phyloP scores from a whole-genome alignment of 2,329 filamentous ascomycete genomes.

The Coleophoma crateriformis region DNA sequence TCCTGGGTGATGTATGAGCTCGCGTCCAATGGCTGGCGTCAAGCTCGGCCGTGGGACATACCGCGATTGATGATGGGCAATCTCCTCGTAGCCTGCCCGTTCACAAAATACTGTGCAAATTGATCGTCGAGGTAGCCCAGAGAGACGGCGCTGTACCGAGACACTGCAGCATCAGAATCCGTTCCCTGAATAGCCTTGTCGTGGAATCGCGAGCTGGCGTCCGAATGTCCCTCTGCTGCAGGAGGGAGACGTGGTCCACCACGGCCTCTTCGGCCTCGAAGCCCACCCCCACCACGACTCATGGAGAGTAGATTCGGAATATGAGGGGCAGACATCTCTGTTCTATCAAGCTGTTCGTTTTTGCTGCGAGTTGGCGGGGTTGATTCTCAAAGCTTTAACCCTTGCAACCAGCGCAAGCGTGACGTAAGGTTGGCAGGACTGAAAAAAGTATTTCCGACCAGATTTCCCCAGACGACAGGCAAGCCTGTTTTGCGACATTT shows the following conservation, averaged over 20 bases:
- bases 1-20: slow-evolving; percentile 40
- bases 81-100: slow-evolving; percentile 52
- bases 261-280: slow-evolving; percentile 35
- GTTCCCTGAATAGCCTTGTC: slow-evolving; percentile 82
- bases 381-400: no score
- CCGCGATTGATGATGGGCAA: slow-evolving; percentile 94
- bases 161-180: slow-evolving; percentile 85
- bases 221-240: slow-evolving; percentile 10
- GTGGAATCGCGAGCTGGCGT: slow-evolving; percentile 36
- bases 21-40: background rate
- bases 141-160: slow-evolving; percentile 81
- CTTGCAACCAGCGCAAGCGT: no score
- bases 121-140: slow-evolving; percentile 79
- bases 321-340: slow-evolving; percentile 60
- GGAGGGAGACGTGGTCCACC: slow-evolving; percentile 8
- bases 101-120: slow-evolving; percentile 68
- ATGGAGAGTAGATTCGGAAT: slow-evolving; percentile 74
- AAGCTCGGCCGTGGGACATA: slow-evolving; percentile 29
- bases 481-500: no score
- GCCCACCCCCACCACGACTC: slow-evolving; percentile 29
- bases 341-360: background rate
- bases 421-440: no score
- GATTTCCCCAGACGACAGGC: no score
- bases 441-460: no score
- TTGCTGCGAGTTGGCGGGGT: no score